Base-by-base conservation (phyloP, 2,329 filamentous ascomycete genomes). In the Epichloe sibirici region DNA sequence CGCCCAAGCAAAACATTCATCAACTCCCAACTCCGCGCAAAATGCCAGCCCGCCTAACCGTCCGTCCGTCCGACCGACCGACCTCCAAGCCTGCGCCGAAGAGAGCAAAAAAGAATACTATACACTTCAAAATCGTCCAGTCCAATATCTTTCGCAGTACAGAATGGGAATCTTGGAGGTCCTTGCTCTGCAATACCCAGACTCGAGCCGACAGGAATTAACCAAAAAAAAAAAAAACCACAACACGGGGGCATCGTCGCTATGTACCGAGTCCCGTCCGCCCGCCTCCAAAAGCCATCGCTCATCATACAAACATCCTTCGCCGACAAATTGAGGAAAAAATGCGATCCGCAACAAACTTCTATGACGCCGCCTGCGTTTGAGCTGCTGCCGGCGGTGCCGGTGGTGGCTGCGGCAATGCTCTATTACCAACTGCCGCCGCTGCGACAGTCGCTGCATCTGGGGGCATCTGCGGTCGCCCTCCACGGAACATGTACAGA, bases 11-110 rank as follows among this genome's bases (percentile, higher is more conserved):
- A 49, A 49, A 39, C 34, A 47, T 23, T 46, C 53, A 53, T 38
- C 56, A 57, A 65, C 62, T 62, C 64, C 62, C 60, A 66, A 69
- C 66, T 69, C 66, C 66, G 53, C 61, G 66, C 66, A 67, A 66
- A 65, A 63, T 61, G 57, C 55, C 49, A 52, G 56, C 56, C 58
- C 61, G 58, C 47, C 47, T 50, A 46, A 39, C 47, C 57, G 48
- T 35, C 40, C 52, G 48, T 28, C 53, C 51, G 25, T 44, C 31
- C 45, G 45, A 31, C 46, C 52, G 48, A 23, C 51, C 50, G 35
- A 50, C 23, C 42, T 28, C 13, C 34, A 28, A 5, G 8, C 38
- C 48, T 42, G 17, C 31, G 48, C 52, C 45, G 34, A 48, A 44
- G 28, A 11, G 28, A 11, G 3, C 4, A 25, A 23, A 31, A 39